Conservation (phyloP, 208 protist genomes). For the Leptomonas pyrrhocoris region DNA sequence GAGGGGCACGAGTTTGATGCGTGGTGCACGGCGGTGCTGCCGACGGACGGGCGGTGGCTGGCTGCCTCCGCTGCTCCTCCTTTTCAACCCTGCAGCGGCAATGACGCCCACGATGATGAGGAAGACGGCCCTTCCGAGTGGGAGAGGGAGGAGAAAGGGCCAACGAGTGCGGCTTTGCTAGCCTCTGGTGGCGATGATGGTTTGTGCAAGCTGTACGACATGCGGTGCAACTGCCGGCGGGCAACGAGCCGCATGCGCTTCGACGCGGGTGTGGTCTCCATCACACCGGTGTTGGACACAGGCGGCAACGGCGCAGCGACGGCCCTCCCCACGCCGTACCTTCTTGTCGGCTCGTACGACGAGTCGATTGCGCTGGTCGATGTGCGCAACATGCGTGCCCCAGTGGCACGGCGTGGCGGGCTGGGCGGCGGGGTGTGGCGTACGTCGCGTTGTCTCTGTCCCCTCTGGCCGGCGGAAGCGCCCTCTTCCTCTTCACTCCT, state of each 20-base stretch:
- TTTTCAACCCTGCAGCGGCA: background rate
- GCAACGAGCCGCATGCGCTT: slow-evolving; percentile 50
- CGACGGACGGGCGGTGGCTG: slow-evolving; percentile 21
- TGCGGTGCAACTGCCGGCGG: slow-evolving; percentile 28
- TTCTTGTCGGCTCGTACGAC: slow-evolving; percentile 83
- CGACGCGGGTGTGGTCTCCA: slow-evolving; percentile 77
- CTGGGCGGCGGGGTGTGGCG: slow-evolving; percentile 88
- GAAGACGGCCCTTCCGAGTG: background rate
- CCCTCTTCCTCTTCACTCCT: background rate
- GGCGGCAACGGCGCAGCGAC: slow-evolving; percentile 1
- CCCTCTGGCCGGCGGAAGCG: slow-evolving; percentile 2
- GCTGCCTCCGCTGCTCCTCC: background rate
- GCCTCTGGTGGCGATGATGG: slow-evolving; percentile 86
- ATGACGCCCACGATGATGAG: background rate
- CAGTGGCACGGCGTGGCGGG: slow-evolving; percentile 39
- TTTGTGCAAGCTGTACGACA: slow-evolving; percentile 63
- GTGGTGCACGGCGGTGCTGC: slow-evolving; percentile 75
- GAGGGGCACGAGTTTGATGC: slow-evolving; percentile 84
- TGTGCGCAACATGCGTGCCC: slow-evolving; percentile 43
- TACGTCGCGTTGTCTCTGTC: slow-evolving; percentile 51
- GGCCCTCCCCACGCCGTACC: slow-evolving; percentile 39
- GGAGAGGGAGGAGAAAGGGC: background rate
- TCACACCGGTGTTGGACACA: slow-evolving; percentile 59
- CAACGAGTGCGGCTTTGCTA: slow-evolving; percentile 26
- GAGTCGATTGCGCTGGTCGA: slow-evolving; percentile 80